phyloP scores from a whole-genome alignment of 2,329 filamentous ascomycete species.

The Stemphylium vesicarium region DNA sequence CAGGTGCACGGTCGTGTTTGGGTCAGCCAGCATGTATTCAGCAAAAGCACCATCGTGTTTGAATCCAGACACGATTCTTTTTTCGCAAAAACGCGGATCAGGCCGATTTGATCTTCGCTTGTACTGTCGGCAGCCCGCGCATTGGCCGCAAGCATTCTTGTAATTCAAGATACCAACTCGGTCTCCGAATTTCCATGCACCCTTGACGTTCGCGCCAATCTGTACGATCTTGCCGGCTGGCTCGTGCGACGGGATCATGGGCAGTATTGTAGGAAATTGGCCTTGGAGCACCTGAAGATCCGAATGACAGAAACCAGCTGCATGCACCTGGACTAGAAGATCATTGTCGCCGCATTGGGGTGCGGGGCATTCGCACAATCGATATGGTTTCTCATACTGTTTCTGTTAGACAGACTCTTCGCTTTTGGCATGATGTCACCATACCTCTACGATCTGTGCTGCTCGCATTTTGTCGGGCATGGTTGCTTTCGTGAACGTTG shows the following conservation, averaged over 20 bases:
- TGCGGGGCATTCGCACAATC: constrained; percentile 19
- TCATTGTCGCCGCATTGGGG: constrained; percentile 28
- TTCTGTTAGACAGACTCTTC: neutral
- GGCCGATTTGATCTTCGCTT: no score
- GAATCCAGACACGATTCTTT: no score
- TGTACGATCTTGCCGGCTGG: constrained; percentile 40
- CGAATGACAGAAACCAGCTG: neutral
- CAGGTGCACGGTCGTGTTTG: no score
- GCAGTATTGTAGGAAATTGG: constrained; percentile 25
- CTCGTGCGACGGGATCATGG: constrained; percentile 45
- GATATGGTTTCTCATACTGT: constrained; percentile 26
- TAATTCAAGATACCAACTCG: no score
- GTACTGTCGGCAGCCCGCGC: no score
- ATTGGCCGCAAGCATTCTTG: no score
- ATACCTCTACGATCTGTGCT: constrained; percentile 26
- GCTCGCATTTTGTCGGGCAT: constrained; percentile 25
- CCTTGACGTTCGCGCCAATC: constrained; percentile 32
- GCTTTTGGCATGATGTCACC: constrained; percentile 10
- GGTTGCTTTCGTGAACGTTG: neutral
- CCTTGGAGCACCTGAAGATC: no score
- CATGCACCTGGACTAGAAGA: constrained; percentile 30
- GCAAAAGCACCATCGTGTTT: no score
- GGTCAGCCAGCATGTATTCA: no score
- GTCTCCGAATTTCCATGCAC: neutral
- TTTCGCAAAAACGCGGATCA: no score